Evolutionary conservation across 371 early-diverging fungal species (phyloP).

Genomic region (Actinomortierella ambigua): DNA sequence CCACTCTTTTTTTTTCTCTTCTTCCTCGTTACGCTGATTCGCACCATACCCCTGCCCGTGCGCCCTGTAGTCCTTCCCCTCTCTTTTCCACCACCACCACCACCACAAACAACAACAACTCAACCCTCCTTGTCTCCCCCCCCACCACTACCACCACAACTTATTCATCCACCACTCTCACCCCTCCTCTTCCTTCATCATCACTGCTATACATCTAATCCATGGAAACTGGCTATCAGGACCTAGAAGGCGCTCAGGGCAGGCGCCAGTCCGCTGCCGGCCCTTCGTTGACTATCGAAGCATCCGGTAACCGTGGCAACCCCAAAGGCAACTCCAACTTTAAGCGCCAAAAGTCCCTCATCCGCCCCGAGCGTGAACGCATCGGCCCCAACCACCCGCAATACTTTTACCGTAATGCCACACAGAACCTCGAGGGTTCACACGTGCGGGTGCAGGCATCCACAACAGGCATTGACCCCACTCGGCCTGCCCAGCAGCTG

Average conservation of each 20-base stretch:
- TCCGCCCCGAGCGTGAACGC: conserved; percentile 72
- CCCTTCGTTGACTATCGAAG: conserved; percentile 17
- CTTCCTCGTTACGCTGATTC: not conserved
- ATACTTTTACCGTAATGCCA: conserved; percentile 60
- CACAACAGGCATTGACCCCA: conserved; percentile 35
- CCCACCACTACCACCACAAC: conserved; percentile 3
- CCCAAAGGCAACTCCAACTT: conserved; percentile 31
- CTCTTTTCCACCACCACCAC: not conserved
- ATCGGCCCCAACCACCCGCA: conserved; percentile 58
- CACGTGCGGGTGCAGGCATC: conserved; percentile 36
- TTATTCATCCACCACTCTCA: not conserved
- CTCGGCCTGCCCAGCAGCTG: conserved; percentile 24
- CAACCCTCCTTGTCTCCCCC: not conserved
- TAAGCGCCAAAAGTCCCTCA: conserved; percentile 66
- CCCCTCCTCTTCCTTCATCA: not conserved
- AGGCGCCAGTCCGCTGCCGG: conserved; percentile 30
- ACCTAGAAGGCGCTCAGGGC: conserved; percentile 16
- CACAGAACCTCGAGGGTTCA: conserved; percentile 45
- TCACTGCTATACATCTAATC: not conserved
- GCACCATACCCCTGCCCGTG: not conserved
- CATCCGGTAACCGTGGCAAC: conserved; percentile 19
- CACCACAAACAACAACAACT: conserved; percentile 1
- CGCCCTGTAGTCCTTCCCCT: conserved; percentile 1
- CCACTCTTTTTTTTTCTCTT: conserved; percentile 5
- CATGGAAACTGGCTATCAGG: conserved; percentile 20